A percentile compares a stretch with the other conserved stretches of the same genome.
Evolutionary conservation across 139 green algal species (phyloP).

Genomic region (Tetradesmus lagerheimii): DNA sequence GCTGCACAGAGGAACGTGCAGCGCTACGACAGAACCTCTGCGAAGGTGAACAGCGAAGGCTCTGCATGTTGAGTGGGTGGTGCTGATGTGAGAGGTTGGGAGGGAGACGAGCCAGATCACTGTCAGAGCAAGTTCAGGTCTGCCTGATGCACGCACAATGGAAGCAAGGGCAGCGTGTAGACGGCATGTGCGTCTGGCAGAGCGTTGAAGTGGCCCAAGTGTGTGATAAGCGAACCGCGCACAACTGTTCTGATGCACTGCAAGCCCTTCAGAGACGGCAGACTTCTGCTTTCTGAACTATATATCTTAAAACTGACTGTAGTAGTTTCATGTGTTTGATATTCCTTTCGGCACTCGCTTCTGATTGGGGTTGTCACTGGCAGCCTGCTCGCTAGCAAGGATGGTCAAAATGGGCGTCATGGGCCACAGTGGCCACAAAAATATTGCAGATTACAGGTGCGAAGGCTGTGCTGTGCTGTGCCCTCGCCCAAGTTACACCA

Average conservation of each 20-base stretch:
- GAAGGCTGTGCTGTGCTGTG: neutral
- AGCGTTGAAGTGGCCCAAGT: neutral
- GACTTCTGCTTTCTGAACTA: neutral
- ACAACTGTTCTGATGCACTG: neutral
- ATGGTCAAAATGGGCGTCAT: slow-evolving; percentile 38
- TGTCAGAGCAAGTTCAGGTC: neutral
- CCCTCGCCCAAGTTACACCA: neutral
- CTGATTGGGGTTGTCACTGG: neutral
- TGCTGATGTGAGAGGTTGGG: neutral
- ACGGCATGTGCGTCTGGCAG: neutral
- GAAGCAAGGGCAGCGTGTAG: neutral
- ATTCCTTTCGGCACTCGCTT: neutral
- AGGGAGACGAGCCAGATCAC: neutral
- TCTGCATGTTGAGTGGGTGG: neutral
- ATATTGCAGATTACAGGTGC: slow-evolving; percentile 31
- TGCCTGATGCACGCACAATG: neutral
- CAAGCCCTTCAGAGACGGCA: neutral
- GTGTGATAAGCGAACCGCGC: neutral
- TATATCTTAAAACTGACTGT: neutral
- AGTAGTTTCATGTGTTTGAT: too few relatives aligned
- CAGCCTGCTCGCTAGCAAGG: neutral
- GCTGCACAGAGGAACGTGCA: neutral
- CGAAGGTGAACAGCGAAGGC: neutral
- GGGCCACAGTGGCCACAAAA: slow-evolving; percentile 28
- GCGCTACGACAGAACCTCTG: neutral